A percentile compares a stretch with the other conserved stretches of the same genome.
These are phyloP conservation scores for Kokia cookei DNA, from an alignment of 441 rosid species.

Conservation along the genomic window DNA sequence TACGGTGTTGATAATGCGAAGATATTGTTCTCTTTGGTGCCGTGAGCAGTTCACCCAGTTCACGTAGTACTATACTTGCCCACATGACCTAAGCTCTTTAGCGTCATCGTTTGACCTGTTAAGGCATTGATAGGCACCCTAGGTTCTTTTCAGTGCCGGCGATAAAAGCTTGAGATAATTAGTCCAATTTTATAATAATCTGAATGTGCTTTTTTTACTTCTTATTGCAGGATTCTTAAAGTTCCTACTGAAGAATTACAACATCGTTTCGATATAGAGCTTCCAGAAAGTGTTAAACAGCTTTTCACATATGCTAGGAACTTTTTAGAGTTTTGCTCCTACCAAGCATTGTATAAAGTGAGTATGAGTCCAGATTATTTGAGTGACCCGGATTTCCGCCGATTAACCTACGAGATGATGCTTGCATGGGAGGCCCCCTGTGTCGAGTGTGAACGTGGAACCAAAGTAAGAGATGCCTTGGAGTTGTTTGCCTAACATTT, in stretches of 20 bases:
- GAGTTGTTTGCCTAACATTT: not conserved
- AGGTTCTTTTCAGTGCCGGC: no score
- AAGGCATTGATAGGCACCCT: no score
- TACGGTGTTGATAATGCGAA: not conserved
- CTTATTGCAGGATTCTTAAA: conserved; percentile 52
- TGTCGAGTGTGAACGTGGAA: conserved; percentile 34
- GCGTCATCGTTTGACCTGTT: no score
- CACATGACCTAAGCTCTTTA: no score
- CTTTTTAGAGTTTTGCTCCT: conserved; percentile 80
- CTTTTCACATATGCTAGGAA: conserved; percentile 61
- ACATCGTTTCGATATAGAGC: conserved; percentile 63
- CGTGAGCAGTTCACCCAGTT: no score
- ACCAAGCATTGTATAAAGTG: conserved; percentile 47
- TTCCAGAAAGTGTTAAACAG: conserved; percentile 66
- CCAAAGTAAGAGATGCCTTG: conserved; percentile 25
- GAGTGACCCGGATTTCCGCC: conserved; percentile 67
- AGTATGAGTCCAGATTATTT: conserved; percentile 47
- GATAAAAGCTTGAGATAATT: not conserved
- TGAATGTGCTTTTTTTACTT: not conserved
- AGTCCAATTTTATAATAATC: not conserved
- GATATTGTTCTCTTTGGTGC: no score
- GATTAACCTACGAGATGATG: conserved; percentile 84
- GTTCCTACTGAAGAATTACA: conserved; percentile 58
- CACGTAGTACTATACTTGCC: no score
- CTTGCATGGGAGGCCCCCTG: conserved; percentile 92